phyloP scores from a whole-genome alignment of 495 filamentous ascomycete genomes.

The Aspergillus carlsbadensis region DNA sequence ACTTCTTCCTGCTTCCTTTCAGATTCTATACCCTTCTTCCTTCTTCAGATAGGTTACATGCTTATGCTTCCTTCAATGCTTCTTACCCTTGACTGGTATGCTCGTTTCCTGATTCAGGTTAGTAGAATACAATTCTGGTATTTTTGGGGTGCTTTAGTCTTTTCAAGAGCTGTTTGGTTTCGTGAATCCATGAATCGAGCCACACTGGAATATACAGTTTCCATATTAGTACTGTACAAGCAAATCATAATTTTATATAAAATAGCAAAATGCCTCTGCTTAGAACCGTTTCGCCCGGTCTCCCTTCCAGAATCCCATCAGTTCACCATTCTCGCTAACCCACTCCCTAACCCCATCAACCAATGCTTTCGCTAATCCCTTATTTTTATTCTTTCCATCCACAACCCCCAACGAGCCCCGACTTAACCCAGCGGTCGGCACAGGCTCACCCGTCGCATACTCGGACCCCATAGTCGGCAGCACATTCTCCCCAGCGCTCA shows the following conservation, averaged over 20 bases:
- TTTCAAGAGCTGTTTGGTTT: too few relatives aligned
- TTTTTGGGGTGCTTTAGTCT: neutral
- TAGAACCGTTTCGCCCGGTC: slow-evolving; percentile 49
- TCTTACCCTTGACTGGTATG: neutral
- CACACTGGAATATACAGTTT: too few relatives aligned
- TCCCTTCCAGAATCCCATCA: slow-evolving; percentile 67
- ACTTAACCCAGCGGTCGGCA: slow-evolving; percentile 41
- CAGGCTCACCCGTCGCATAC: slow-evolving; percentile 59
- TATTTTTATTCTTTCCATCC: slow-evolving; percentile 57
- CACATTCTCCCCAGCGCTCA: slow-evolving; percentile 92
- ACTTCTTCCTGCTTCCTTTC: neutral
- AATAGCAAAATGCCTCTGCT: neutral
- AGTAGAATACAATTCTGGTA: neutral
- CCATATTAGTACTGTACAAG: neutral
- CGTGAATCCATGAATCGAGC: too few relatives aligned
- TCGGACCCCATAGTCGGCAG: slow-evolving; percentile 80
- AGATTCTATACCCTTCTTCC: slow-evolving; percentile 12
- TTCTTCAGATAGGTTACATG: slow-evolving; percentile 3
- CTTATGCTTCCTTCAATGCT: slow-evolving; percentile 1
- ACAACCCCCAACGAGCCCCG: slow-evolving; percentile 32
- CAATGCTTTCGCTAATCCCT: slow-evolving; percentile 87
- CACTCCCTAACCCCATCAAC: slow-evolving; percentile 75
- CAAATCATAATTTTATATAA: neutral
- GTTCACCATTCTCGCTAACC: slow-evolving; percentile 68
- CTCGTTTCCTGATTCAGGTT: neutral